A percentile compares a stretch with the other conserved stretches of the same genome.
Conservation (phyloP, 129 eudicot species). For the Sambucus nigra region DNA sequence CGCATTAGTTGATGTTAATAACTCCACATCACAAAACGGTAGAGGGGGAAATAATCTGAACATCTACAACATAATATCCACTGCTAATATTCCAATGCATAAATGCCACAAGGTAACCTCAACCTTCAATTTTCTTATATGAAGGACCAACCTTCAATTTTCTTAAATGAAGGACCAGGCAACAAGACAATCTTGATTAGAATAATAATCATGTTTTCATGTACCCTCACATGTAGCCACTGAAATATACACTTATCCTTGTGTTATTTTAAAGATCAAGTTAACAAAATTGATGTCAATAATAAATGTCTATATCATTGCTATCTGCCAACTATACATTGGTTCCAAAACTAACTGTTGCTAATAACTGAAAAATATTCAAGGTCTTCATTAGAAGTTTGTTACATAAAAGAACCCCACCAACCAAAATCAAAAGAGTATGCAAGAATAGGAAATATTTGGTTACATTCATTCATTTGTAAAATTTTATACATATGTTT, state of each 20-base stretch:
- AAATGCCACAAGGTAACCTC: background rate
- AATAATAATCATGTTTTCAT: too few relatives aligned
- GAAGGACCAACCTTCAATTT: too few relatives aligned
- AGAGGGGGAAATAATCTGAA: too few relatives aligned
- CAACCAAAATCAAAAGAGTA: constrained; percentile 3
- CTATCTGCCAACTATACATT: background rate
- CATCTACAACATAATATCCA: too few relatives aligned
- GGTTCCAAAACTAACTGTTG: too few relatives aligned
- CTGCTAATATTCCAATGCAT: background rate
- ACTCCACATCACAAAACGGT: background rate
- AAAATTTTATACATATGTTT: constrained; percentile 25
- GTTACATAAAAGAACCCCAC: constrained; percentile 1
- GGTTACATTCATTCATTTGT: constrained; percentile 17
- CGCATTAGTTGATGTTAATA: background rate
- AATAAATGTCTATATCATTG: background rate
- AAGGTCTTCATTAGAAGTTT: constrained; percentile 5
- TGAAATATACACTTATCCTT: too few relatives aligned
- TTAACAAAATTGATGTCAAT: background rate
- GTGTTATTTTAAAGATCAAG: background rate
- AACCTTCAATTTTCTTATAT: background rate
- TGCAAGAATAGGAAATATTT: constrained; percentile 4
- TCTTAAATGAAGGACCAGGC: background rate
- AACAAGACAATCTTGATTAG: too few relatives aligned
- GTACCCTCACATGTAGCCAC: background rate
- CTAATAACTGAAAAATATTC: background rate